Conservation (phyloP, 2,329 filamentous ascomycete genomes). For the Magnaporthiopsis incrustans region DNA sequence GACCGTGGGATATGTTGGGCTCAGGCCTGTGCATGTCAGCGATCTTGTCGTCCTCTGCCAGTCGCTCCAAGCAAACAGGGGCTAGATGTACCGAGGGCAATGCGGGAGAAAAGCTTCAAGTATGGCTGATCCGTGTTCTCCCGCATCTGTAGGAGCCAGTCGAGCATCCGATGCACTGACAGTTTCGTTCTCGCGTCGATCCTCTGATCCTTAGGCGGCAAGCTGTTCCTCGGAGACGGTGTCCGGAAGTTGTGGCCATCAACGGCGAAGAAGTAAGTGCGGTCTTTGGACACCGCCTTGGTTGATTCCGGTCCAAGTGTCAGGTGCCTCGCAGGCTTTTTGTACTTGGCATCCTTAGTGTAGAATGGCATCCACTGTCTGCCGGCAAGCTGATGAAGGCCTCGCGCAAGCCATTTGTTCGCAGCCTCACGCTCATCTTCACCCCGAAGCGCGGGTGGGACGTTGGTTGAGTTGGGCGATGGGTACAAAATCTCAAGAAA, state of each 20-base stretch:
- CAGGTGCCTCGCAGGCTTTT: constrained; percentile 29
- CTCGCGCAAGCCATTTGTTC: constrained; percentile 31
- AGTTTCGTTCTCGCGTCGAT: constrained; percentile 23
- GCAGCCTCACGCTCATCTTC: constrained; percentile 25
- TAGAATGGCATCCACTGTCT: constrained; percentile 42
- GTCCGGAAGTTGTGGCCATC: constrained; percentile 35
- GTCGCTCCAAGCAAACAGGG: constrained; percentile 7
- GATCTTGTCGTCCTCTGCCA: neutral
- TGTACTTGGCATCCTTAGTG: constrained; percentile 27
- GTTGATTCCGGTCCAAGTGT: constrained; percentile 19
- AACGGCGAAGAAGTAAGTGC: constrained; percentile 48
- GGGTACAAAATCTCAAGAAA: constrained; percentile 50
- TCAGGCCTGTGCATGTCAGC: constrained; percentile 34
- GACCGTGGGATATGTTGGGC: constrained; percentile 38
- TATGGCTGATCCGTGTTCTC: constrained; percentile 37
- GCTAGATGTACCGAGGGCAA: constrained; percentile 39
- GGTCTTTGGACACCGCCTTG: constrained; percentile 27
- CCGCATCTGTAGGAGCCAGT: constrained; percentile 42
- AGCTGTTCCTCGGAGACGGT: neutral
- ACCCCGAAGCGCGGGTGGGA: constrained; percentile 21
- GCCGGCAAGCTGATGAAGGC: constrained; percentile 34
- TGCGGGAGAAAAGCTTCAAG: constrained; percentile 51
- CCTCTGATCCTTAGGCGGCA: constrained; percentile 20
- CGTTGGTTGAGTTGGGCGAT: constrained; percentile 23
- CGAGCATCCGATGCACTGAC: constrained; percentile 32